These are phyloP conservation scores for Umbelopsis sp. DNA, from an alignment of 192 early-diverging fungal species.

Conservation along the genomic window DNA sequence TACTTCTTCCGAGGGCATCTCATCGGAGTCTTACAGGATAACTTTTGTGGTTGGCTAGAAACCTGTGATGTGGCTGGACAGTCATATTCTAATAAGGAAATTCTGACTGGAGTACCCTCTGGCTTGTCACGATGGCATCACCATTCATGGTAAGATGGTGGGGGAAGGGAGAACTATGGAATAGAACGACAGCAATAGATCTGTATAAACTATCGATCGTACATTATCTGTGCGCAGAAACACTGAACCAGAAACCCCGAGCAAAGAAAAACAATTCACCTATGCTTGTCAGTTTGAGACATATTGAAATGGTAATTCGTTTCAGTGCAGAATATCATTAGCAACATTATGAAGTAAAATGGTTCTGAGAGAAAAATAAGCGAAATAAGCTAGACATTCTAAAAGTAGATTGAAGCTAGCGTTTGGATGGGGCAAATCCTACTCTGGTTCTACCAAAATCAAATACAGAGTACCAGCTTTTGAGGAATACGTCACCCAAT, in stretches of 20 bases:
- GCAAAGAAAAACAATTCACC: too few species aligned
- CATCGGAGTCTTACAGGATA: neutral
- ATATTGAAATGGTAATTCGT: too few species aligned
- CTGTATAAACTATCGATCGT: neutral
- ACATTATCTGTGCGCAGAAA: neutral
- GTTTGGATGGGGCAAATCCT: constrained; percentile 43
- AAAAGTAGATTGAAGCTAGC: too few species aligned
- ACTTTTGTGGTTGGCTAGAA: neutral
- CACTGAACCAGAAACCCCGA: too few species aligned
- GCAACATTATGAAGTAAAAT: neutral
- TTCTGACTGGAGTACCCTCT: neutral
- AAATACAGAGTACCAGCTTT: constrained; percentile 52
- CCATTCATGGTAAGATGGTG: neutral
- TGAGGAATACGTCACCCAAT: constrained; percentile 53
- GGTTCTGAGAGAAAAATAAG: too few species aligned
- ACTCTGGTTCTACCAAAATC: constrained; percentile 47
- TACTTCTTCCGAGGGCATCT: constrained; percentile 12
- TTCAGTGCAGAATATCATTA: too few species aligned
- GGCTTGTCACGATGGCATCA: neutral
- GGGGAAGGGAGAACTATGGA: neutral
- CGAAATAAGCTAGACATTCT: too few species aligned
- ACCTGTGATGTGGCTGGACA: neutral
- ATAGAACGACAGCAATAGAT: too few species aligned
- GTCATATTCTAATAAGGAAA: neutral
- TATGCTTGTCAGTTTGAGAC: too few species aligned